Evolutionary conservation across 176 grass and related monocot species (phyloP).

Genomic region (Puya raimondii): DNA sequence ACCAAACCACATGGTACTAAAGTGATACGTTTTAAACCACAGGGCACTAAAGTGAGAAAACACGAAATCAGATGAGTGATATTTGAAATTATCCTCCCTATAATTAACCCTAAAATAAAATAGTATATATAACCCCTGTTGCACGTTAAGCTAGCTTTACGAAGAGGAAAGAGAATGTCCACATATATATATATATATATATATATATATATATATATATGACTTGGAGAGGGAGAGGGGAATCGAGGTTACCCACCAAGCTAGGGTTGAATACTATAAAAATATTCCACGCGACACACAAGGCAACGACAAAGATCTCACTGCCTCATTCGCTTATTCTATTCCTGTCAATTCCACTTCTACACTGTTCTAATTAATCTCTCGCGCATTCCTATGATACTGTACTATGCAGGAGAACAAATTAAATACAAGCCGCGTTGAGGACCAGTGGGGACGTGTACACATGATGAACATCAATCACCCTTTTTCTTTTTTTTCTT

Average conservation of each 20-base stretch:
- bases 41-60: no score
- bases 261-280: not conserved
- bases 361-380: not conserved
- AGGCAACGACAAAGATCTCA: constrained; percentile 13
- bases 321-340: not conserved
- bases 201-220: not conserved
- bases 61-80: no score
- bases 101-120: no score
- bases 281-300: constrained; percentile 3
- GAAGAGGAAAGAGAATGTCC: constrained; percentile 1
- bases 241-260: constrained; percentile 9
- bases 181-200: not conserved
- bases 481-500: no score
- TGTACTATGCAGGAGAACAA: no score
- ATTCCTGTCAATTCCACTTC: not conserved
- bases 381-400: no score
- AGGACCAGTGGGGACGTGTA: no score
- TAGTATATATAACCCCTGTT: not conserved
- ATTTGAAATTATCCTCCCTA: no score
- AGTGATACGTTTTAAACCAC: no score
- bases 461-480: no score
- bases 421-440: no score
- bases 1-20: no score
- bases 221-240: not conserved
- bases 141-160: not conserved